Conservation (phyloP, 2,329 filamentous ascomycete species). For the Trichoderma sp. region DNA sequence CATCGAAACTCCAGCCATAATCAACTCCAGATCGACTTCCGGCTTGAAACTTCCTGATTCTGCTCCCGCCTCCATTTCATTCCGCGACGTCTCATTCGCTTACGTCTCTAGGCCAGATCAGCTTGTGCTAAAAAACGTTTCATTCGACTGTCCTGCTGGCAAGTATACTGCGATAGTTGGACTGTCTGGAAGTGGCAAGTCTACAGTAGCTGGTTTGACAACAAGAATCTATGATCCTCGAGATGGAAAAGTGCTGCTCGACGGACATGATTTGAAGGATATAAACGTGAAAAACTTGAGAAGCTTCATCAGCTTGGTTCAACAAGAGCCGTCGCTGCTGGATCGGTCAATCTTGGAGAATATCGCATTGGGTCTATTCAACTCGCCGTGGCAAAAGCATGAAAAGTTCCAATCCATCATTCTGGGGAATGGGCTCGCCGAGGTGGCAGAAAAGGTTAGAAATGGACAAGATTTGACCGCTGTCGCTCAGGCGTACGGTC, state of each 20-base stretch:
- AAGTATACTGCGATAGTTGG: conserved; percentile 60
- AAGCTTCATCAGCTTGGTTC: conserved; percentile 47
- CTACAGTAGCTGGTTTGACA: conserved; percentile 56
- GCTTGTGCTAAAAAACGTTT: conserved; percentile 46
- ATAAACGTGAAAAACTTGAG: conserved; percentile 50
- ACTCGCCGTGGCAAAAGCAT: conserved; percentile 45
- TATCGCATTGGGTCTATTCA: conserved; percentile 52
- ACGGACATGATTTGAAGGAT: conserved; percentile 49
- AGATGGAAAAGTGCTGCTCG: conserved; percentile 49
- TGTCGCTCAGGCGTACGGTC: conserved; percentile 47
- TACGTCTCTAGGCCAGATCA: conserved; percentile 48
- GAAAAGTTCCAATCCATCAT: conserved; percentile 47
- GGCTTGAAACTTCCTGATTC: conserved; percentile 48
- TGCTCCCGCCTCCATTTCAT: conserved; percentile 42
- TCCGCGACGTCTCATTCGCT: conserved; percentile 47
- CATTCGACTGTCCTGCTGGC: conserved; percentile 51
- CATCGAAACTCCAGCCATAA: conserved; percentile 53
- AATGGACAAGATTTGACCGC: conserved; percentile 50
- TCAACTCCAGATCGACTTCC: conserved; percentile 44
- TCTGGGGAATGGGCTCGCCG: conserved; percentile 50
- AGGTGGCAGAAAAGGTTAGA: conserved; percentile 55
- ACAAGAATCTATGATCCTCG: conserved; percentile 60
- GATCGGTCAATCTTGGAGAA: conserved; percentile 53
- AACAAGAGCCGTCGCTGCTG: conserved; percentile 49
- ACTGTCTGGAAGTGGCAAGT: conserved; percentile 60